Evolutionary conservation across 345 rosid genomes (phyloP), one percentile per base, ranked within the genome.

Genomic region (Citrus reticulata): DNA sequence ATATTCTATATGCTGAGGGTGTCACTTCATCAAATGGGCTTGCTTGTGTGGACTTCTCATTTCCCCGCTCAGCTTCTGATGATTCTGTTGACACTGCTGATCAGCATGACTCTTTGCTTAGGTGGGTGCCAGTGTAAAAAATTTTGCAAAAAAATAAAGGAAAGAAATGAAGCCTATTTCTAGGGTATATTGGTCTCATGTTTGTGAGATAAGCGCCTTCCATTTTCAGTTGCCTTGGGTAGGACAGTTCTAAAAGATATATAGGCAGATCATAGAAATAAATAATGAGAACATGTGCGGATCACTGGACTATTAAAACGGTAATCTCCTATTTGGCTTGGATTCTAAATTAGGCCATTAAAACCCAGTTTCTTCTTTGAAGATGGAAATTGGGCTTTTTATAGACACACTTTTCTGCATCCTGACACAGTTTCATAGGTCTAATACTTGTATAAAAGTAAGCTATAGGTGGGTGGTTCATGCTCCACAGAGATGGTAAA

Each of bases 1-100:
- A 96, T 86, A 94, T 96, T 83, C 89, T 96, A 32, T 88, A 92
- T 83, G 97, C 99, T 30, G 98, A 96, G 83, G 98, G 98, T 78
- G 94, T 94, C 70, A 94, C 97, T 67, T 96, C 98, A 39, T 93
- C 99, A 17, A 94, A 95, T 87, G 98, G 99, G 73, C 89, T 96
- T 80, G 91, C 95, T 83, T 92, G 89, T 85, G 86, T 93, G 62
- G 98, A 94, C 62, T 96, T 94, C 88, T 89, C 95, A 20, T 94
- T 89, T 85, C 97, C 98, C 64, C 94, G 77, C 72, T 86, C 92
- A 68, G 72, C 87, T 74, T 62, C 86, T 67, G 93, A 90, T 78
- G 94, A 90, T 72, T 83, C 81, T 69, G 82, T 78, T 75, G 91
- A 89, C 77, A 74, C 87, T 37, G 87, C 88, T 30, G 95, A 96